Conservation (phyloP, 805 yeast genomes). For the Wickerhamomyces xylosicus region DNA sequence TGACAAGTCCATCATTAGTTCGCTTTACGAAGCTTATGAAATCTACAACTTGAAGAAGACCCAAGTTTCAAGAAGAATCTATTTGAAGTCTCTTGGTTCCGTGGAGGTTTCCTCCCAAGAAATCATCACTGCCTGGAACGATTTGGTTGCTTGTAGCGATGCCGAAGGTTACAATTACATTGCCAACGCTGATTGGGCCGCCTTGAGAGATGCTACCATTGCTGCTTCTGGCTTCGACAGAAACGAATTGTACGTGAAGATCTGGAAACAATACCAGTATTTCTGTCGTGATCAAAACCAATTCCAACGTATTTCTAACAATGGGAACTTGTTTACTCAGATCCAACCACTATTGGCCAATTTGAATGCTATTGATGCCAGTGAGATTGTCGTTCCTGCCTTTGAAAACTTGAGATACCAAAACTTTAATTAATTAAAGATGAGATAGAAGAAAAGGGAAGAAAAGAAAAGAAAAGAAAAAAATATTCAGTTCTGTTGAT, state of each 20-base stretch:
- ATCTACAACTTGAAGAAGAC: slow-evolving; percentile 49
- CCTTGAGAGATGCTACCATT: slow-evolving; percentile 64
- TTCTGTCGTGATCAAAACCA: slow-evolving; percentile 18
- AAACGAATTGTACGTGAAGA: slow-evolving; percentile 14
- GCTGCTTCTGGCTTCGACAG: slow-evolving; percentile 10
- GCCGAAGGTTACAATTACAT: slow-evolving; percentile 46
- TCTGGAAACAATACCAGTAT: slow-evolving; percentile 13
- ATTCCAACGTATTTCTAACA: slow-evolving; percentile 5
- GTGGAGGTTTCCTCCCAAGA: slow-evolving; percentile 40
- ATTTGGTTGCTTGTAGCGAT: slow-evolving; percentile 38
- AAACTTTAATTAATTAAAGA: slow-evolving; percentile 2
- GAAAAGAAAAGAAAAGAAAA: too few relatives aligned
- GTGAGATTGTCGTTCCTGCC: slow-evolving; percentile 6
- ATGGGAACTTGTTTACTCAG: slow-evolving; percentile 9
- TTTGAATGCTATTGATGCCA: slow-evolving; percentile 6
- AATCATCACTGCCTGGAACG: slow-evolving; percentile 48
- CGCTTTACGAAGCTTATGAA: slow-evolving; percentile 49
- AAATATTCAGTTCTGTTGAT: not conserved
- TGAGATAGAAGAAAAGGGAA: too few relatives aligned
- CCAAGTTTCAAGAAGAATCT: slow-evolving; percentile 62
- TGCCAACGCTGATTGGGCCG: slow-evolving; percentile 81
- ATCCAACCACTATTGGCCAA: slow-evolving; percentile 7
- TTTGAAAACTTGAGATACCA: slow-evolving; percentile 6
- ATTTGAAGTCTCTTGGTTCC: slow-evolving; percentile 62
- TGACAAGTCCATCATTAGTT: slow-evolving; percentile 53